Evolutionary conservation across 441 rosid species (phyloP), one percentile per base, ranked within the genome.

Genomic region (Gossypium davidsonii): DNA sequence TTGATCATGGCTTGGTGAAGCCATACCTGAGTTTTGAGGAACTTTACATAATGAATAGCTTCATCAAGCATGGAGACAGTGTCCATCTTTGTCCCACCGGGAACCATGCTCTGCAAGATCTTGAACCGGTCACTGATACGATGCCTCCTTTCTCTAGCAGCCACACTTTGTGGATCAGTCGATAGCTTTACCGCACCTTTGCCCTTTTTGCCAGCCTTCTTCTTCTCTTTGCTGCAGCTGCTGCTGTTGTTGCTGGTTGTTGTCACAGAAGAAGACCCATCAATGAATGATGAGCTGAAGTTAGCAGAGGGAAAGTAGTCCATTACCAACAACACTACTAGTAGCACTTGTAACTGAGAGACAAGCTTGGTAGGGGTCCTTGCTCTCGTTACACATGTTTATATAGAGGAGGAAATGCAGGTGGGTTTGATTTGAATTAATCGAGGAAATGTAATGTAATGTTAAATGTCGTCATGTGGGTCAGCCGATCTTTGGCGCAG

Each of bases 51-150:
- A n/a, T 86, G 81, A 39, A 93, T 93, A 74, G 97, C 92, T 73
- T 90, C 97, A 42, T 93, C 97, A 15, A 93, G 78, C 97, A 93
- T 88, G 31, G 97, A 88, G 28, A 87, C 97, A 0, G 98, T 91
- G 77, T 92, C 98, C 96, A 92, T 86, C 78, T 89, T 93, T 3
- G 87, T 74, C 39, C 93, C 98, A 7, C 94, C 95, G 9, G 97
- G 98, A 76, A 93, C 90, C 80, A 91, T 76, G 79, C 92, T 90
- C 70, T 87, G 92, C 60, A 93, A 76, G 78, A 85, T 86, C 90
- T 91, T 93, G 84, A 93, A 90, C 49, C 95, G 82, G 76, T 88
- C 88, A 63, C 97, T 90, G 74, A 93, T 93, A 14, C 97, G 81
- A 72, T 91, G 97, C 61, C 97, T 79, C 80, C 97, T 80, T 62